Evolutionary conservation across 345 rosid species (phyloP), one percentile per base, ranked within the genome.

Genomic region (Jatropha curcas): DNA sequence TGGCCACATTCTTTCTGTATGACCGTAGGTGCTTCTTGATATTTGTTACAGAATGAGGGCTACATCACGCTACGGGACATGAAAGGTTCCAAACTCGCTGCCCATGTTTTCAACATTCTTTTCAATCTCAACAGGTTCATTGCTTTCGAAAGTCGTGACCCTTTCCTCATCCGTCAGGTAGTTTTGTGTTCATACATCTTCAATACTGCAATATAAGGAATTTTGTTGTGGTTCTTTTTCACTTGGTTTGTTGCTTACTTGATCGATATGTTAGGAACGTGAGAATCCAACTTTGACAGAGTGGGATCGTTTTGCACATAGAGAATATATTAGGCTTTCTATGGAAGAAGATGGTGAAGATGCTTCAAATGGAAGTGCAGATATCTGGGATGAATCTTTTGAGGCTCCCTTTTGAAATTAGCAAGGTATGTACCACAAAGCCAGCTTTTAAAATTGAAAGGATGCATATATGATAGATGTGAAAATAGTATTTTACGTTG

Each of bases 321-420:
- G 97, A 84, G 98, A 94, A 86, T 94, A 94, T 74, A 94, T 94
- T 71, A 89, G 98, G 76, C 94, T 94, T 46, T 94, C 98, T 14
- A 92, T 94, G 98, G 98, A 94, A 86, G 98, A 94, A 80, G 98
- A 94, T 71, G 98, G 89, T 1, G 98, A 94, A 78, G 98, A 92
- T 89, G 94, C 86, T 67, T 94, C 98, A 52, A 92, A 94, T 82
- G 98, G 98, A 77, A 94, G 97, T 83, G 92, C 93, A 61, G 97
- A 94, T 78, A 92, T 91, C 61, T 92, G 97, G 98, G 98, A 94
- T 70, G 97, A 94, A 81, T 89, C 98, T 59, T 94, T 90, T 65
- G 98, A 94, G 77, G 96, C 97, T 75, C 88, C 96, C 17, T 94
- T 94, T 76, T 94, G 87, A 94, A 76, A 48, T 76, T 67, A 73